Conservation (phyloP, 495 filamentous ascomycete genomes). For the Daldinia bambusicola region DNA sequence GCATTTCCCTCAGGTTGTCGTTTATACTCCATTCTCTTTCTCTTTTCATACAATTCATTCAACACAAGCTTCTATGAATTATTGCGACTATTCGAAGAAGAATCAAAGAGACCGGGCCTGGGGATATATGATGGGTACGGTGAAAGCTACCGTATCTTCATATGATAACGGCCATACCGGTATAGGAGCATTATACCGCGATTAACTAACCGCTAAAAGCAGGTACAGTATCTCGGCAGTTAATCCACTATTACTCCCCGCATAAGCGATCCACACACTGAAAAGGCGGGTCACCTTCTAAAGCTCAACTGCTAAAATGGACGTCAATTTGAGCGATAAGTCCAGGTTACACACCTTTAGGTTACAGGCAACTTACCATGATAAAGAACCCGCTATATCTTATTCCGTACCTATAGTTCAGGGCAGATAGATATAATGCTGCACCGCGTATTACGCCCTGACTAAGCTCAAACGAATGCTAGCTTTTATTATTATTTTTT, state of each 20-base stretch:
- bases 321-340: neutral
- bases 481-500: too few species aligned
- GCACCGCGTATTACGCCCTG: too few species aligned
- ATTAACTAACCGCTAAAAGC: conserved; percentile 13
- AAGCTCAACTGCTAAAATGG: neutral
- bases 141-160: conserved; percentile 1
- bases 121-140: neutral
- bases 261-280: neutral
- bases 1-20: conserved; percentile 19
- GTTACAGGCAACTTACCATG: neutral
- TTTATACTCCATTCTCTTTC: conserved; percentile 29
- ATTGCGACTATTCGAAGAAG: too few species aligned
- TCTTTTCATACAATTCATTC: neutral
- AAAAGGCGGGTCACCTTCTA: neutral
- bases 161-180: conserved; percentile 9
- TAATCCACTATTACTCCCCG: conserved; percentile 5
- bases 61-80: too few species aligned
- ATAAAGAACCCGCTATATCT: too few species aligned
- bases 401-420: too few species aligned
- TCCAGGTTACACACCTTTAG: neutral
- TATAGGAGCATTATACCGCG: conserved; percentile 24
- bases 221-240: conserved; percentile 11
- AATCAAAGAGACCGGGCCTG: neutral
- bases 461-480: too few species aligned
- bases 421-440: too few species aligned